Percentiles rank a stretch among this genome's conserved stretches.
Conservation (phyloP, 176 grass and related monocot genomes). For the Oryza australiensis region DNA sequence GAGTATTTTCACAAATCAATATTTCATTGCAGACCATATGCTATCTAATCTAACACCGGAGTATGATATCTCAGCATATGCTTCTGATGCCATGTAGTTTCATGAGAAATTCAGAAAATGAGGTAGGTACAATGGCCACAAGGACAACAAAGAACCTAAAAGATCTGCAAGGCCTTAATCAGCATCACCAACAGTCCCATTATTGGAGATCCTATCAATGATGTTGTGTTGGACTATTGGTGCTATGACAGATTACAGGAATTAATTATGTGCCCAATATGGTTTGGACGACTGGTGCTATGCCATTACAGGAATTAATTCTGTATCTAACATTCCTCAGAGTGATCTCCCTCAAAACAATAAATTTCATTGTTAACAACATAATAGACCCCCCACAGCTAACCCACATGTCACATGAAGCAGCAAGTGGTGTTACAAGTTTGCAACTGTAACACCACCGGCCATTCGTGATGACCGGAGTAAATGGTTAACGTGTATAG, state of each 20-base stretch:
- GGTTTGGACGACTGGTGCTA: too few relatives aligned
- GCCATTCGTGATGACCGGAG: not conserved
- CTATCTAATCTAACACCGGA: not conserved
- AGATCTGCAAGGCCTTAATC: not conserved
- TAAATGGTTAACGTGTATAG: not conserved
- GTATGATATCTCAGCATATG: not conserved
- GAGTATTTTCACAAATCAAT: not conserved
- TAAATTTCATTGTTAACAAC: not conserved
- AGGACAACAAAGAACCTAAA: not conserved
- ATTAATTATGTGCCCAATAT: not conserved
- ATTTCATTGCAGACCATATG: not conserved
- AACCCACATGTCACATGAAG: not conserved
- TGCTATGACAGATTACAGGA: not conserved
- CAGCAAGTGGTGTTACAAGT: not conserved
- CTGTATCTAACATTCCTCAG: not conserved
- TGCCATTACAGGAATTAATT: too few relatives aligned
- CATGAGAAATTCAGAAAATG: too few relatives aligned
- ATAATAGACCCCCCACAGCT: not conserved
- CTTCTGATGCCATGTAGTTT: not conserved
- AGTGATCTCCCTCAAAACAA: not conserved
- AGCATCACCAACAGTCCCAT: not conserved
- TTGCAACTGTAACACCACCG: not conserved
- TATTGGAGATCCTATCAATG: not conserved
- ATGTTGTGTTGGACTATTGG: not conserved
- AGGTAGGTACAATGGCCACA: not conserved